Conservation (phyloP, 345 rosid species). For the Viola odorata region DNA sequence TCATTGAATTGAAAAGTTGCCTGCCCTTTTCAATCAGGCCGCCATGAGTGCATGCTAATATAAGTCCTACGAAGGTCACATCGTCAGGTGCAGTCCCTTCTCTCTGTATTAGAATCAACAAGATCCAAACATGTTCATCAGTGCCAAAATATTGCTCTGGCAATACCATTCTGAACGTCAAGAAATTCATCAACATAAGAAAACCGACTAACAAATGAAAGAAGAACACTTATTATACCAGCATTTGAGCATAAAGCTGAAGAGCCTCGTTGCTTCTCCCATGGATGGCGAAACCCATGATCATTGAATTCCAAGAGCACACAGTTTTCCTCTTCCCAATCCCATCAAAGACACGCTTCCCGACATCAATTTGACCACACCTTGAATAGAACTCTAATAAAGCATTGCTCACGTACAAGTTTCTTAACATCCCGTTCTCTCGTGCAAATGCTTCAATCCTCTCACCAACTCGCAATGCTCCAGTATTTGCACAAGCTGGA, state of each 20-base stretch:
- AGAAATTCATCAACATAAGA: background rate
- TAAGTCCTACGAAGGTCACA: constrained; percentile 72
- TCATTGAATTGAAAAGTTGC: constrained; percentile 55
- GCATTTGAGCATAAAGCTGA: constrained; percentile 51
- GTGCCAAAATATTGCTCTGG: background rate
- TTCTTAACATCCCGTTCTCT: constrained; percentile 51
- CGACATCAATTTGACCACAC: constrained; percentile 60
- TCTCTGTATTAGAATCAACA: constrained; percentile 20
- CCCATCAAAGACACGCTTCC: constrained; percentile 50
- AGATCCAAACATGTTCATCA: background rate
- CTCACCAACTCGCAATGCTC: constrained; percentile 59
- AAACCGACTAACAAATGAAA: background rate
- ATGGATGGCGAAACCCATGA: constrained; percentile 64
- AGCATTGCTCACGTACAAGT: constrained; percentile 57
- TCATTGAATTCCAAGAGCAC: constrained; percentile 91
- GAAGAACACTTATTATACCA: constrained; percentile 30
- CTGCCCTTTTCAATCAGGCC: constrained; percentile 51
- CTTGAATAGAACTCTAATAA: constrained; percentile 62
- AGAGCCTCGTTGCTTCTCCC: constrained; percentile 59
- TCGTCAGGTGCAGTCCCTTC: constrained; percentile 57
- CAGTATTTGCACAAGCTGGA: constrained; percentile 68
- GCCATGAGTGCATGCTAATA: constrained; percentile 79
- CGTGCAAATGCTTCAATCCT: constrained; percentile 58
- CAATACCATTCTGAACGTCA: background rate
- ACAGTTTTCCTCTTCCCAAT: constrained; percentile 52